phyloP scores from a whole-genome alignment of 306 rosid genomes.

The Elaeagnus macrophylla region DNA sequence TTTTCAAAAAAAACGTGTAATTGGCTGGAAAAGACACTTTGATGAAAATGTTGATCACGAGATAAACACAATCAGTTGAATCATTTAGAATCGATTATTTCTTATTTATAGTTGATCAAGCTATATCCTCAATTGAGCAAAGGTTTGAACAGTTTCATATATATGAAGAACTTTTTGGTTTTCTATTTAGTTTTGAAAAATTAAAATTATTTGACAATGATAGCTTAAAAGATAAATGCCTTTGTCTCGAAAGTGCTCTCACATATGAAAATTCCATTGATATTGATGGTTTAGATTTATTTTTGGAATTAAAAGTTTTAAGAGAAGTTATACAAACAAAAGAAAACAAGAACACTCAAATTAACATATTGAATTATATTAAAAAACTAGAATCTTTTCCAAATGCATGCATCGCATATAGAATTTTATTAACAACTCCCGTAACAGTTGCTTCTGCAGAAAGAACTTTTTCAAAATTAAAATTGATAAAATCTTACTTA shows the following conservation, averaged over 20 bases:
- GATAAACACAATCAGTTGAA: neutral
- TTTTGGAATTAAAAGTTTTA: too few relatives aligned
- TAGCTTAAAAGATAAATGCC: too few relatives aligned
- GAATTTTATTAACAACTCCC: neutral
- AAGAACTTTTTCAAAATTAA: slow-evolving; percentile 3
- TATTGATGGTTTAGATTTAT: too few relatives aligned
- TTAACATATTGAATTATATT: slow-evolving; percentile 1
- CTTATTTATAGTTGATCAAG: neutral
- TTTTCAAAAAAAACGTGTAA: neutral
- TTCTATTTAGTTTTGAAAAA: neutral
- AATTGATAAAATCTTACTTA: slow-evolving; percentile 7
- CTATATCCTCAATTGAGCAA: neutral
- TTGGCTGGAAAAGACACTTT: neutral
- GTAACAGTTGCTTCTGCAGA: neutral
- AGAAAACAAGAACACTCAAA: too few relatives aligned
- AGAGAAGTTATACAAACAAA: too few relatives aligned
- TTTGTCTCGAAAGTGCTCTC: too few relatives aligned
- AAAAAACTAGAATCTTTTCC: neutral
- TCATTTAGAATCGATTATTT: neutral
- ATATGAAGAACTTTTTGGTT: slow-evolving; percentile 2
- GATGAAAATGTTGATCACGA: neutral
- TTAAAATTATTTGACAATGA: neutral
- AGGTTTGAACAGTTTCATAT: neutral
- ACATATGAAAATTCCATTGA: too few relatives aligned
- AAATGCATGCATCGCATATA: slow-evolving; percentile 6